Evolutionary conservation across 345 rosid species (phyloP).

Genomic region (Noccaea bulbosa): DNA sequence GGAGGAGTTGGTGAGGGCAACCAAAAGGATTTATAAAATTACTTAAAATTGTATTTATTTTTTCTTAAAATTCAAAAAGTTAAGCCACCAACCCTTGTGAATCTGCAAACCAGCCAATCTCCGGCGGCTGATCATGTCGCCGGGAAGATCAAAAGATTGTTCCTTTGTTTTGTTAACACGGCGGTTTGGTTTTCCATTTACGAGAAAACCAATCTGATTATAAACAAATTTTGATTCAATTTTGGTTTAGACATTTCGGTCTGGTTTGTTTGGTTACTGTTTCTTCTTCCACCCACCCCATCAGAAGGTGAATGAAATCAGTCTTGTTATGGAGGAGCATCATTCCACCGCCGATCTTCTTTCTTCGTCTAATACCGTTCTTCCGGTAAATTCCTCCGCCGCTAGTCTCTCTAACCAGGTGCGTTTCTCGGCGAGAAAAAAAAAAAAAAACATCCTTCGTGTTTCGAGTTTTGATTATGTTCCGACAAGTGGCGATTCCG

Average conservation of each 20-base stretch:
- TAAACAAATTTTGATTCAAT: neutral
- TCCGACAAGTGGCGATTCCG: neutral
- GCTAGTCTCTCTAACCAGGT: conserved; percentile 44
- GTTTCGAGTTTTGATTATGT: neutral
- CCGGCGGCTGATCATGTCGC: neutral
- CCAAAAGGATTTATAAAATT: too few relatives aligned
- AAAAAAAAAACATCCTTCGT: neutral
- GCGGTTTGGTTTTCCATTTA: neutral
- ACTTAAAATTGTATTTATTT: too few relatives aligned
- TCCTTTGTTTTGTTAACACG: too few relatives aligned
- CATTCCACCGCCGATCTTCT: conserved; percentile 61
- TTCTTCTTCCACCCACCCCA: neutral
- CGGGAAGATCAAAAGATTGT: too few relatives aligned
- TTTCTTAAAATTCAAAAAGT: too few relatives aligned
- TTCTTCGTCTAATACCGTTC: neutral
- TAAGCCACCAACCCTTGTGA: conserved; percentile 14
- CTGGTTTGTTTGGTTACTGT: neutral
- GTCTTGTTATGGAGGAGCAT: conserved; percentile 49
- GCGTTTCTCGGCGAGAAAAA: neutral
- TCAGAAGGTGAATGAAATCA: neutral
- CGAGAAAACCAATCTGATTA: neutral
- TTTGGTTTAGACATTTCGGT: conserved; percentile 5
- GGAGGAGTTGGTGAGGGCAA: conserved; percentile 38
- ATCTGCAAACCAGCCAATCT: neutral
- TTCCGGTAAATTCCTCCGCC: conserved; percentile 46